Evolutionary conservation across 2,329 filamentous ascomycete species (phyloP).

Genomic region (Colletotrichum gloeosporioides): DNA sequence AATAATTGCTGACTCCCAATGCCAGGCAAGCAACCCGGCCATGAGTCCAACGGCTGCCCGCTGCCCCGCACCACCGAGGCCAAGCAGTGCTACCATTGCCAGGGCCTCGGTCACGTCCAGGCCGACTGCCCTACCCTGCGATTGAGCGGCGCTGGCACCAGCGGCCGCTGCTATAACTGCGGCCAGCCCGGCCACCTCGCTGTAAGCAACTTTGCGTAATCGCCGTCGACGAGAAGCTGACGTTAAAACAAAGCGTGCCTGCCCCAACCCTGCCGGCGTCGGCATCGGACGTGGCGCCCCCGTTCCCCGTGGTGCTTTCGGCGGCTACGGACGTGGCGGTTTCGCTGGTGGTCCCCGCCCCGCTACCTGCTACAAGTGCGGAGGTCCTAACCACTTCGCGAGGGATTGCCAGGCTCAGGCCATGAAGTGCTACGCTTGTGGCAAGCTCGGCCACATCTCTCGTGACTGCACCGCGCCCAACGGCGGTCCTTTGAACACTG

Average conservation of each 20-base stretch:
- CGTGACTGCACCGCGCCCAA: slow-evolving; percentile 95
- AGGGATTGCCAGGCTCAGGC: slow-evolving; percentile 98
- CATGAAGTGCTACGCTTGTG: slow-evolving; percentile 98
- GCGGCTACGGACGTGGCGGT: slow-evolving; percentile 73
- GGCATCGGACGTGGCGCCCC: slow-evolving; percentile 70
- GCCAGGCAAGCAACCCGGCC: slow-evolving; percentile 82
- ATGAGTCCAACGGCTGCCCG: slow-evolving; percentile 98
- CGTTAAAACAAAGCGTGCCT: slow-evolving; percentile 70
- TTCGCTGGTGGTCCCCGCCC: slow-evolving; percentile 73
- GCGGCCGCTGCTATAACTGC: slow-evolving; percentile 96
- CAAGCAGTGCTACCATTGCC: slow-evolving; percentile 99
- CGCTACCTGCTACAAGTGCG: slow-evolving; percentile 77
- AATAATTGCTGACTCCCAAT: not conserved
- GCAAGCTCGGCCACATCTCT: slow-evolving; percentile 91
- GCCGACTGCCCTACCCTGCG: slow-evolving; percentile 98
- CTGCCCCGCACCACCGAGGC: slow-evolving; percentile 96
- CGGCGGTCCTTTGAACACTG: slow-evolving; percentile 92
- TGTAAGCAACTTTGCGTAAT: slow-evolving; percentile 53
- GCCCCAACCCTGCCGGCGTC: slow-evolving; percentile 74
- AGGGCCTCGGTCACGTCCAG: slow-evolving; percentile 97
- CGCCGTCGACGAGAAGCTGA: slow-evolving; percentile 8
- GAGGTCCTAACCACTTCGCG: slow-evolving; percentile 95
- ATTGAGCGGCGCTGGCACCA: slow-evolving; percentile 80
- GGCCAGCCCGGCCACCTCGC: slow-evolving; percentile 92
- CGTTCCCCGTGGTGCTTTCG: slow-evolving; percentile 74